These are phyloP conservation scores for Metschnikowia vanudenii DNA, from an alignment of 805 yeast species.

Conservation along the genomic window DNA sequence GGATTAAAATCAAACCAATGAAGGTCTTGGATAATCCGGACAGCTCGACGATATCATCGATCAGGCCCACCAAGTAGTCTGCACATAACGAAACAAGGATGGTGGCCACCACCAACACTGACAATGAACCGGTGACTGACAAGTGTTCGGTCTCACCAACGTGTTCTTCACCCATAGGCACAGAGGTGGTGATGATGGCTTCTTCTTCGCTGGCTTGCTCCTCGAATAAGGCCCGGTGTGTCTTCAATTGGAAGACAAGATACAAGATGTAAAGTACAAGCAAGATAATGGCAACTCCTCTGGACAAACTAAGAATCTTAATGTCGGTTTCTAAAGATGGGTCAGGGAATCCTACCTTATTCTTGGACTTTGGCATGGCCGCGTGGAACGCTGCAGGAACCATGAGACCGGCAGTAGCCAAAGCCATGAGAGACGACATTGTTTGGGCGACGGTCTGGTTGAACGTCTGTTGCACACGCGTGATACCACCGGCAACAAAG, in stretches of 20 bases:
- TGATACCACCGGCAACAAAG: slow-evolving; percentile 88
- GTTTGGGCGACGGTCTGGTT: slow-evolving; percentile 98
- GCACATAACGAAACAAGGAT: slow-evolving; percentile 85
- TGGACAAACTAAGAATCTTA: slow-evolving; percentile 69
- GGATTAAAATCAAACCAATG: slow-evolving; percentile 89
- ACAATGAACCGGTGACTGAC: slow-evolving; percentile 52
- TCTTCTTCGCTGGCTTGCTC: slow-evolving; percentile 42
- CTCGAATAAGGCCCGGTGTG: slow-evolving; percentile 79
- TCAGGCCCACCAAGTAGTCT: slow-evolving; percentile 89
- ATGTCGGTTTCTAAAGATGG: slow-evolving; percentile 36
- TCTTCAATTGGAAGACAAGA: slow-evolving; percentile 81
- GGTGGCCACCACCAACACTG: slow-evolving; percentile 62
- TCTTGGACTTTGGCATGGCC: slow-evolving; percentile 52
- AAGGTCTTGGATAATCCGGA: slow-evolving; percentile 92
- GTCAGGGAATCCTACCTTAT: slow-evolving; percentile 38
- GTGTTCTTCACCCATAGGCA: slow-evolving; percentile 22
- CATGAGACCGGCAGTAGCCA: slow-evolving; percentile 82
- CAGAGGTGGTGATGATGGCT: slow-evolving; percentile 36
- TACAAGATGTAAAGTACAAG: slow-evolving; percentile 75
- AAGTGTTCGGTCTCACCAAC: slow-evolving; percentile 37
- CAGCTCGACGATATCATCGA: slow-evolving; percentile 79
- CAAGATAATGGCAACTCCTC: slow-evolving; percentile 82
- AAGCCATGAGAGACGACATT: slow-evolving; percentile 90
- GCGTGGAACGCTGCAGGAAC: slow-evolving; percentile 97
- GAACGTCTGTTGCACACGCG: slow-evolving; percentile 80